A percentile compares a stretch with the other conserved stretches of the same genome.
phyloP scores from a whole-genome alignment of 257 asterid genomes.

The Echium plantagineum region DNA sequence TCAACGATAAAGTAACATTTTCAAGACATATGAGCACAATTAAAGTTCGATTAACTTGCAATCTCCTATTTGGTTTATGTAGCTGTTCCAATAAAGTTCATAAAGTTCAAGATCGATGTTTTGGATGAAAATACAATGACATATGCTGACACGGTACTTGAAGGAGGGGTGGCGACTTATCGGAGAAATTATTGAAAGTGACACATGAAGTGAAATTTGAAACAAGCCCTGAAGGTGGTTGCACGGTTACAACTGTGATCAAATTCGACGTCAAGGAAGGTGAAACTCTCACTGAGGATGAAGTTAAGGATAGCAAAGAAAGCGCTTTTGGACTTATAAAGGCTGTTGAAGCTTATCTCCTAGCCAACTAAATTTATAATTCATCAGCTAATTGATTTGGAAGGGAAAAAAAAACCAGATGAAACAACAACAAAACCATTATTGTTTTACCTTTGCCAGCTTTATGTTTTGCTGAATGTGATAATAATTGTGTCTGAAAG shows the following conservation, averaged over 20 bases:
- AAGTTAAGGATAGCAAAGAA: constrained; percentile 12
- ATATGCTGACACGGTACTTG: constrained; percentile 11
- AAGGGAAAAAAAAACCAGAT: too few relatives aligned
- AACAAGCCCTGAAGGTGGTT: constrained; percentile 14
- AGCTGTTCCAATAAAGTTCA: constrained; percentile 1
- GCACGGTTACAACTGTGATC: constrained; percentile 7
- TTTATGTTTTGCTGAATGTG: too few relatives aligned
- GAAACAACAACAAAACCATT: too few relatives aligned
- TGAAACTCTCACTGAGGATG: constrained; percentile 14
- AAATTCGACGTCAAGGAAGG: constrained; percentile 8
- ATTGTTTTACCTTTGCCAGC: too few relatives aligned
- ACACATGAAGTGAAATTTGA: constrained; percentile 14
- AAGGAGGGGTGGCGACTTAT: constrained; percentile 15
- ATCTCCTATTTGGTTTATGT: not conserved
- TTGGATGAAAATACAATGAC: constrained; percentile 3
- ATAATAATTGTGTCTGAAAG: too few relatives aligned
- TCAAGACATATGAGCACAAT: too few relatives aligned
- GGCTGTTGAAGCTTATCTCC: constrained; percentile 18
- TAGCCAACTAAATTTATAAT: not conserved
- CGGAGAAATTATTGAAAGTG: constrained; percentile 3
- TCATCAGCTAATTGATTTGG: too few relatives aligned
- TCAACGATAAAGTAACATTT: too few relatives aligned
- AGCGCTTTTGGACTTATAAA: constrained; percentile 6
- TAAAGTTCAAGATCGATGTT: constrained; percentile 20
- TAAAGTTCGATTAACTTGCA: not conserved